These are phyloP conservation scores for Azolla pinnata DNA, from an alignment of 75 land plant species.

Conservation along the genomic window DNA sequence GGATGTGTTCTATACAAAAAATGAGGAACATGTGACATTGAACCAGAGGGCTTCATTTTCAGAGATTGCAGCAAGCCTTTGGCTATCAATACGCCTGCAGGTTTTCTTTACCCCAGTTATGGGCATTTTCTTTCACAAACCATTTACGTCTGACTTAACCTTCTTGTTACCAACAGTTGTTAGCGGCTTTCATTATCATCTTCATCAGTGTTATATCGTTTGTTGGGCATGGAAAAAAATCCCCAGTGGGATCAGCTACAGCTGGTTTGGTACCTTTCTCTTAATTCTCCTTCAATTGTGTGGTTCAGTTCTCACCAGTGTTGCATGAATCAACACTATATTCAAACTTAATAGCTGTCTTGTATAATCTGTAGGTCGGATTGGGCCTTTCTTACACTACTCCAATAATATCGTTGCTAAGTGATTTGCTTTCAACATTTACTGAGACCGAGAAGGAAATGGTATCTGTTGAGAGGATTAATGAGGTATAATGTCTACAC, in stretches of 20 bases:
- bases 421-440: constrained; percentile 63
- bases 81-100: constrained; percentile 95
- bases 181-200: constrained; percentile 66
- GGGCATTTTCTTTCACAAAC: too few species aligned
- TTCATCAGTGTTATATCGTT: constrained; percentile 75
- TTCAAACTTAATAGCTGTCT: not conserved
- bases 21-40: constrained; percentile 36
- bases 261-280: constrained; percentile 62
- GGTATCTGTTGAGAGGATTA: constrained; percentile 90
- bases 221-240: constrained; percentile 24
- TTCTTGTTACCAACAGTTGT: constrained; percentile 30
- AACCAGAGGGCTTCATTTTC: constrained; percentile 72
- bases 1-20: constrained; percentile 49
- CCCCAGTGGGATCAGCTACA: constrained; percentile 49
- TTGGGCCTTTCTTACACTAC: constrained; percentile 80
- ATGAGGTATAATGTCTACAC: constrained; percentile 56
- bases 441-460: constrained; percentile 97
- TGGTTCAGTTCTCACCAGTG: not conserved
- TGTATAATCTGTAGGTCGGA: constrained; percentile 51
- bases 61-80: constrained; percentile 77
- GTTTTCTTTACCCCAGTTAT: too few species aligned
- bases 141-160: not conserved
- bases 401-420: constrained; percentile 72
- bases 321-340: not conserved
- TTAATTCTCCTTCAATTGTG: not conserved